A percentile compares a stretch with the other conserved stretches of the same genome.
Evolutionary conservation across 1,139 yeast genomes (phyloP).

Genomic region (Sugiyamaella xylanicola): DNA sequence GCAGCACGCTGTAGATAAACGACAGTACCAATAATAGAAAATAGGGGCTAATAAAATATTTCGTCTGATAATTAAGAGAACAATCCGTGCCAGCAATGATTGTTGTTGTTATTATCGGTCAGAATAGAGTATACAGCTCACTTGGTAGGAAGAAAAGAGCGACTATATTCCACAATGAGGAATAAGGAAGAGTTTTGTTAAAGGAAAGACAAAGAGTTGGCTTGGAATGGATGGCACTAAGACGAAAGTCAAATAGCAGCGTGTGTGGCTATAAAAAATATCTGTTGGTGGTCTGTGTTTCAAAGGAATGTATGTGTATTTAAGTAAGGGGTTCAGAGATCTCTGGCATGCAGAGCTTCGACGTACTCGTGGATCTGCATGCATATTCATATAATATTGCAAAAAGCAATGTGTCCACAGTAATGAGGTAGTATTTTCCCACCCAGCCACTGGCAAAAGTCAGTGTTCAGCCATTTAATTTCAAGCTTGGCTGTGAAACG

Average conservation of each 20-base stretch:
- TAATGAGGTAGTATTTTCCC: neutral
- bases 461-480: neutral
- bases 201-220: slow-evolving; percentile 1
- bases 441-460: neutral
- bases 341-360: neutral
- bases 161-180: neutral
- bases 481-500: too few species aligned
- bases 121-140: too few species aligned
- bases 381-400: neutral
- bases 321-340: neutral
- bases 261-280: neutral
- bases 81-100: slow-evolving; percentile 1
- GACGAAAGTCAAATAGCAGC: neutral
- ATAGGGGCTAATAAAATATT: neutral
- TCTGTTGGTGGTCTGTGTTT: neutral
- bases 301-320: neutral
- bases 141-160: neutral
- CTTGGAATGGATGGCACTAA: neutral
- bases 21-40: neutral
- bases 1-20: neutral
- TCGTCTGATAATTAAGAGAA: neutral
- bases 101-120: neutral
- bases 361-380: neutral
- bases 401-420: neutral
- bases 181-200: neutral